Percentiles rank a stretch among this genome's conserved stretches.
Conservation (phyloP, 805 yeast species). For the Cyberlindnera nakhonratchasimensis region DNA sequence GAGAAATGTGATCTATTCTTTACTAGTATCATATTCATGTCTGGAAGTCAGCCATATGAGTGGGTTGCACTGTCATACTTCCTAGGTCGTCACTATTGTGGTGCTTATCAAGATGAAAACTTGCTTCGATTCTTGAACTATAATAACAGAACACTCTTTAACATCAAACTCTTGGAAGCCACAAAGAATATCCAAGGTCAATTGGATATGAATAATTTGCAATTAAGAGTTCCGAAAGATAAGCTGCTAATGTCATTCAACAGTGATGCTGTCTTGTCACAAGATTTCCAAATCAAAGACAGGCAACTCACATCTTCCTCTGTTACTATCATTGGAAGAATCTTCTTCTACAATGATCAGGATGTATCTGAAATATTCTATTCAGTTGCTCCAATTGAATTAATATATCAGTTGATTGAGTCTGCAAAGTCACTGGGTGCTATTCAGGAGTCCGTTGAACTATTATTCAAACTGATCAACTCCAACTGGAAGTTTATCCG, state of each 20-base stretch:
- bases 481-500: constrained; percentile 47
- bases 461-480: constrained; percentile 43
- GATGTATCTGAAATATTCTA: constrained; percentile 23
- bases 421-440: constrained; percentile 33
- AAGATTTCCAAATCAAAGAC: not conserved
- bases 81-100: constrained; percentile 50
- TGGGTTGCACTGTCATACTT: constrained; percentile 50
- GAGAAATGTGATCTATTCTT: constrained; percentile 14
- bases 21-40: constrained; percentile 38
- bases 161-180: constrained; percentile 33
- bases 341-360: constrained; percentile 5
- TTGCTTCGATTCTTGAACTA: constrained; percentile 40
- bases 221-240: constrained; percentile 19
- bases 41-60: constrained; percentile 37
- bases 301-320: constrained; percentile 2
- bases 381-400: constrained; percentile 48
- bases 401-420: constrained; percentile 46
- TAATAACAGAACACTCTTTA: constrained; percentile 35
- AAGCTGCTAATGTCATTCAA: constrained; percentile 21
- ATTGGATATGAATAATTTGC: constrained; percentile 18
- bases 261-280: constrained; percentile 6
- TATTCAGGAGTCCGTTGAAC: constrained; percentile 34
- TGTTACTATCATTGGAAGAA: constrained; percentile 12
- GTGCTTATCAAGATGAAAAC: constrained; percentile 37
- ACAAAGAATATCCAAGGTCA: constrained; percentile 23